These are phyloP conservation scores for Chondrostereum purpureum DNA, from an alignment of 1,284 basidiomycete genomes.

Conservation along the genomic window DNA sequence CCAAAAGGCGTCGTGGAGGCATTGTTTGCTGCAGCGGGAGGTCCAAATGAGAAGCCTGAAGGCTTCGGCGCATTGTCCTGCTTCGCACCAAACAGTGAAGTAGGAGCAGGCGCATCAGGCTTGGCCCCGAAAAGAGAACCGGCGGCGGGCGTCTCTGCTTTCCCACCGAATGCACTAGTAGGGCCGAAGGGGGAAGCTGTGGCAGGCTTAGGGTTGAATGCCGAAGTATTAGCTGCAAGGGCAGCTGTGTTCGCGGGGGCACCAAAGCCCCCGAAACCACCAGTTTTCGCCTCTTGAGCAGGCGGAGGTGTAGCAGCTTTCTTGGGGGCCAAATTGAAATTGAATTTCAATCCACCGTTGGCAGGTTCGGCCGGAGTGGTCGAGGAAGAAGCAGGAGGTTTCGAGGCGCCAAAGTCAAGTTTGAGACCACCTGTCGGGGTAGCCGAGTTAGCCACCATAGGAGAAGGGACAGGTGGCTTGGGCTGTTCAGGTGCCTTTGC, in stretches of 20 bases:
- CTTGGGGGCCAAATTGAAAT: neutral
- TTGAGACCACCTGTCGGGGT: neutral
- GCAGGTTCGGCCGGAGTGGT: conserved; percentile 17
- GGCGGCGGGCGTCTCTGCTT: neutral
- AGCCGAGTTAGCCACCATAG: conserved; percentile 7
- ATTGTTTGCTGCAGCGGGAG: neutral
- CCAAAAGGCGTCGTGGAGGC: neutral
- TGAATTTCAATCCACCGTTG: conserved; percentile 10
- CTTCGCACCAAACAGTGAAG: neutral
- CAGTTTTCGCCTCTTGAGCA: neutral
- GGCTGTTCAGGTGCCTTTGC: neutral
- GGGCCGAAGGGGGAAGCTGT: neutral
- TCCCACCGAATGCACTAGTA: neutral
- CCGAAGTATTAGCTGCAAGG: too few relatives aligned
- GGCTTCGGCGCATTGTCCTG: neutral
- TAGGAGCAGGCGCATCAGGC: neutral
- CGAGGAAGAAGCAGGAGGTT: neutral
- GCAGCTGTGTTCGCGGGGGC: neutral
- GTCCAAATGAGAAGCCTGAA: neutral
- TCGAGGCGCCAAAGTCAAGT: neutral
- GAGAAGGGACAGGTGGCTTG: conserved; percentile 5
- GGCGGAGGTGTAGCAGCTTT: neutral
- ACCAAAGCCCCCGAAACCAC: neutral
- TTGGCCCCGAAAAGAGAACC: neutral
- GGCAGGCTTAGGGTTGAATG: neutral